Evolutionary conservation across 2,329 filamentous ascomycete species (phyloP).

Genomic region (Aureobasidium mangrovei): DNA sequence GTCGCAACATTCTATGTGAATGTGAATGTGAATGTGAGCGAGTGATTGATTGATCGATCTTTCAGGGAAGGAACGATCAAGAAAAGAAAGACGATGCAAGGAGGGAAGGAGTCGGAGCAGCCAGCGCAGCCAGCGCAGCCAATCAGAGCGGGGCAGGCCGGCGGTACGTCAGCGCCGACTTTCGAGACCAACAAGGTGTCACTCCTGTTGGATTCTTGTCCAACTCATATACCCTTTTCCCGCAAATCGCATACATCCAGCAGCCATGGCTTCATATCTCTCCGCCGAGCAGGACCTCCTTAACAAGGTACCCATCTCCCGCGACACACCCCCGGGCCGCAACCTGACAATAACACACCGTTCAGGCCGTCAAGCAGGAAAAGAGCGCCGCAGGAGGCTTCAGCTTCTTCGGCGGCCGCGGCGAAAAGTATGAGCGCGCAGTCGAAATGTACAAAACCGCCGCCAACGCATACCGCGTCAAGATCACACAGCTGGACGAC

Average conservation of each 20-base stretch:
- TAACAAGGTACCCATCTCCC: not conserved
- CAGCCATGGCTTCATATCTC: slow-evolving; percentile 9
- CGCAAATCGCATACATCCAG: not conserved
- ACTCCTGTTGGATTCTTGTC: not conserved
- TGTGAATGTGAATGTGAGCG: too few species aligned
- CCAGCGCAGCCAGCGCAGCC: not conserved
- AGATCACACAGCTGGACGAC: slow-evolving; percentile 7
- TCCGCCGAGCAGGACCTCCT: slow-evolving; percentile 11
- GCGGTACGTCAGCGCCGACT: slow-evolving; percentile 9
- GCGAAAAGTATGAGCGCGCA: slow-evolving; percentile 84
- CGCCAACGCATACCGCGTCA: slow-evolving; percentile 61
- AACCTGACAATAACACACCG: slow-evolving; percentile 16
- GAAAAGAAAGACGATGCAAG: too few species aligned
- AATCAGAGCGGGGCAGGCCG: slow-evolving; percentile 10
- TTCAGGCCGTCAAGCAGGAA: slow-evolving; percentile 77
- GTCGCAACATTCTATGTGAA: too few species aligned
- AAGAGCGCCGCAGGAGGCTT: slow-evolving; percentile 70
- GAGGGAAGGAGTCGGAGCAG: too few species aligned
- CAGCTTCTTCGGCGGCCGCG: slow-evolving; percentile 76
- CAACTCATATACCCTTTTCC: not conserved
- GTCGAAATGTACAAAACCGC: slow-evolving; percentile 82
- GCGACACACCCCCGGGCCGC: not conserved
- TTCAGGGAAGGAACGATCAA: too few species aligned
- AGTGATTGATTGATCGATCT: too few species aligned
- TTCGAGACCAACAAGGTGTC: not conserved